Percentiles rank a stretch among this genome's conserved stretches.
Evolutionary conservation across 345 rosid genomes (phyloP).

Genomic region (Eucalyptus albens): DNA sequence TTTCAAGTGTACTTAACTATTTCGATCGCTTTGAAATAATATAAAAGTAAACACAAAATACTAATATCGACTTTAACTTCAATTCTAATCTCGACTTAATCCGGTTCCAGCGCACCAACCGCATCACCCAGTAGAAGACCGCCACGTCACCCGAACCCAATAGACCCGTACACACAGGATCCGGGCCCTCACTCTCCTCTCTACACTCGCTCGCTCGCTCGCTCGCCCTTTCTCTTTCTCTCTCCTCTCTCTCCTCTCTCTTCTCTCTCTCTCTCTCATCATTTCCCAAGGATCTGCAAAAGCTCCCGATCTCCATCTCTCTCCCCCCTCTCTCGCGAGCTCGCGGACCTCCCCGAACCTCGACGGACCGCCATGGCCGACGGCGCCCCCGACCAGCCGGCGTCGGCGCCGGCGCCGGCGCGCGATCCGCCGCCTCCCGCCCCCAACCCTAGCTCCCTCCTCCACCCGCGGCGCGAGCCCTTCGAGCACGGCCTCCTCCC

Average conservation of each 20-base stretch:
- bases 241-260: background rate
- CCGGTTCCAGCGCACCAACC: background rate
- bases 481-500: constrained; percentile 97
- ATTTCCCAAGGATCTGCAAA: constrained; percentile 22
- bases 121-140: background rate
- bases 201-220: background rate
- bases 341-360: background rate
- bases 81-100: background rate
- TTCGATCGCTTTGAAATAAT: background rate
- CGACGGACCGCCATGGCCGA: constrained; percentile 27
- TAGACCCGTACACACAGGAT: background rate
- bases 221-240: background rate
- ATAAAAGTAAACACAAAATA: accelerated
- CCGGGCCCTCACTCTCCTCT: background rate
- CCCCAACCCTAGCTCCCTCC: constrained; percentile 29
- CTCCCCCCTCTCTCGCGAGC: background rate
- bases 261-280: background rate
- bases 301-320: background rate
- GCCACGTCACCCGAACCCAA: background rate
- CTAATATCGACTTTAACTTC: background rate
- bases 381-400: constrained; percentile 26
- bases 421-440: constrained; percentile 19
- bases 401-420: constrained; percentile 28
- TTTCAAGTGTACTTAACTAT: background rate
- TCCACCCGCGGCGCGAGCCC: constrained; percentile 86